These are phyloP conservation scores for Fusarium chlamydosporum DNA, from an alignment of 2,329 filamentous ascomycete genomes.

Conservation along the genomic window DNA sequence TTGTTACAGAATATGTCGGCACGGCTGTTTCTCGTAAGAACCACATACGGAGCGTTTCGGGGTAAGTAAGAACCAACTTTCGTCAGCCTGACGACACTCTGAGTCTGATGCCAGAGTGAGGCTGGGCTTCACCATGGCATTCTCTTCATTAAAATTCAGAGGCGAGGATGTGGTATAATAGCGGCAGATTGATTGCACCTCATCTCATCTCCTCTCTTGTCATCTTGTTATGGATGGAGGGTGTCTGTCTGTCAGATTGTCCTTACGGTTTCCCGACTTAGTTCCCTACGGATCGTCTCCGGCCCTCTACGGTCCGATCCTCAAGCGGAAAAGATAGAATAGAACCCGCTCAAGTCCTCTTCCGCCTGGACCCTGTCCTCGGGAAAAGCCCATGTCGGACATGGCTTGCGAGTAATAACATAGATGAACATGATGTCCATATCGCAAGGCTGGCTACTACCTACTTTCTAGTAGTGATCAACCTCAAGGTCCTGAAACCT, in stretches of 20 bases:
- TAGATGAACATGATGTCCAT: background rate
- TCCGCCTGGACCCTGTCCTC: slow-evolving; percentile 21
- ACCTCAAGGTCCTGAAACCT: slow-evolving; percentile 36
- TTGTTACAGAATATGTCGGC: slow-evolving; percentile 29
- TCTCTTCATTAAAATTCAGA: slow-evolving; percentile 7
- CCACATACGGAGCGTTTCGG: slow-evolving; percentile 20
- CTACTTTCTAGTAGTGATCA: slow-evolving; percentile 10
- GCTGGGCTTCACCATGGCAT: slow-evolving; percentile 10
- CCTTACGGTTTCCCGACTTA: slow-evolving; percentile 27
- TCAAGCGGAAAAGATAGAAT: slow-evolving; percentile 34
- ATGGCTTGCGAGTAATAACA: background rate
- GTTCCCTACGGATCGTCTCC: slow-evolving; percentile 43
- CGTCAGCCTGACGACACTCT: slow-evolving; percentile 31
- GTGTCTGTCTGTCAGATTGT: slow-evolving; percentile 36
- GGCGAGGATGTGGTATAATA: background rate
- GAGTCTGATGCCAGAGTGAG: slow-evolving; percentile 7
- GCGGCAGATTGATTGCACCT: background rate
- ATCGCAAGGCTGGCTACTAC: slow-evolving; percentile 4
- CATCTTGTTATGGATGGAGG: slow-evolving; percentile 19
- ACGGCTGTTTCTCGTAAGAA: slow-evolving; percentile 23
- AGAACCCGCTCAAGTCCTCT: slow-evolving; percentile 28
- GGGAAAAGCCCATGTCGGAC: slow-evolving; percentile 5
- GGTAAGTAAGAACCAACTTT: slow-evolving; percentile 13
- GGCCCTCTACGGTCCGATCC: slow-evolving; percentile 49
- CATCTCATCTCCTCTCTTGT: background rate